Base-by-base conservation (phyloP, 169 alveolate species). In the Eimeria acervulina region DNA sequence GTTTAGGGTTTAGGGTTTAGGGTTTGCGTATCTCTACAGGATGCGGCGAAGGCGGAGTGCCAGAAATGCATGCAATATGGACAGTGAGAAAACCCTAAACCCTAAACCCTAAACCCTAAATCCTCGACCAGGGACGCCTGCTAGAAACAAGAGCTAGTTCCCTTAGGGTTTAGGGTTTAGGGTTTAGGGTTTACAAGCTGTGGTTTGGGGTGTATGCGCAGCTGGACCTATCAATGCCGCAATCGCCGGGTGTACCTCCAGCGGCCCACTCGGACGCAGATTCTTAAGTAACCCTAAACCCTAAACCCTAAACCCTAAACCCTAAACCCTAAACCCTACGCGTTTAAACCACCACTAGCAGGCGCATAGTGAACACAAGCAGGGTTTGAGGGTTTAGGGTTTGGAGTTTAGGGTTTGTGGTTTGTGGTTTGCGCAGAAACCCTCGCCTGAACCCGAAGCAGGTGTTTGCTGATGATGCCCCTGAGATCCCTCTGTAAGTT, bases 191-290 rank as follows among this genome's bases (percentile, higher is more conserved):
- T 59, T 59, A 21, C 28, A 21, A 1, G 8, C 19, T 59, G 68
- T 59, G 19, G 68, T 59, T 8, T 70, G 81, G 42, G 81, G 76
- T 33, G 47, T 40, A 7, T 76, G 70, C 19, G 19, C 95, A 90
- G 95, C 95, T 90, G 95, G 95, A 90, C 95, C 4, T 90, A 90
- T 59, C 95, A 90, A 51, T 90, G 95, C 80, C 89, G 95, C 33
- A 90, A 74, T 28, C 72, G 81, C 31, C 81, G 81, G 90, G 95
- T 90, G 33, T 90, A 90, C n/a, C 80, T 90, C 33, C 61, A 80
- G 72, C 89, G 95, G 44, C 95, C 95, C 40, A 33, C 95, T 59
- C 76, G 95, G 42, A 90, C 95, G 40, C 95, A 90, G 63, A 76
- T 74, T 52, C 95, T 90, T 44, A 70, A 47, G 95, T 90, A 72